Conservation (phyloP, 768 basidiomycete genomes). For the Collybia sordida region DNA sequence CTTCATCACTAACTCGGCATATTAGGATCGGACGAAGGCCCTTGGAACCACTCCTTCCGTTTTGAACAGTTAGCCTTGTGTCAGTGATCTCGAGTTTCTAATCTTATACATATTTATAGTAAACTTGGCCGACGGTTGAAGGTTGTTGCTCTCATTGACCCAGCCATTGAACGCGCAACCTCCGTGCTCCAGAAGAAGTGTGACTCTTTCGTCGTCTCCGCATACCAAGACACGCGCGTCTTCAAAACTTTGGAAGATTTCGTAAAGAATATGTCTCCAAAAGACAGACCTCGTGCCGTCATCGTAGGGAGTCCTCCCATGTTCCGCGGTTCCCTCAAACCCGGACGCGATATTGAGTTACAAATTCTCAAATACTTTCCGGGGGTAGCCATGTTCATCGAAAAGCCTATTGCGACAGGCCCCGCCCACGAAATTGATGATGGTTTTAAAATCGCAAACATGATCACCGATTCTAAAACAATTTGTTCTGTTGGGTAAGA, state of each 20-base stretch:
- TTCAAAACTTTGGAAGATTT: conserved; percentile 89
- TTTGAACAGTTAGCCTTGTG: conserved; percentile 68
- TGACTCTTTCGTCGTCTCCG: conserved; percentile 89
- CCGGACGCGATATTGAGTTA: conserved; percentile 82
- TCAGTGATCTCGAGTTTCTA: conserved; percentile 4
- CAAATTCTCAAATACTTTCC: conserved; percentile 89
- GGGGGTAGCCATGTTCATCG: conserved; percentile 84
- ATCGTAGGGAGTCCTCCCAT: conserved; percentile 92
- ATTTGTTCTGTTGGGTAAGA: conserved; percentile 87
- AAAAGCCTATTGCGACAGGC: conserved; percentile 91
- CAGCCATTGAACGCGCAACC: conserved; percentile 77
- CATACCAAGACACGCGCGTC: conserved; percentile 85
- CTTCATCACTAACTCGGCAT: not conserved
- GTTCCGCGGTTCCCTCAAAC: conserved; percentile 78
- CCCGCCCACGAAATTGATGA: conserved; percentile 65
- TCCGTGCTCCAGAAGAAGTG: conserved; percentile 86
- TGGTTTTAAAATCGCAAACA: conserved; percentile 68
- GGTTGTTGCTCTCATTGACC: conserved; percentile 93
- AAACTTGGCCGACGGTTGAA: conserved; percentile 96
- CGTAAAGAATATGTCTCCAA: conserved; percentile 62
- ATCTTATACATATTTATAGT: conserved; percentile 34
- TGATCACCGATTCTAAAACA: conserved; percentile 66
- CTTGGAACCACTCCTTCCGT: conserved; percentile 93
- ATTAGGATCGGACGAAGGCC: conserved; percentile 82
- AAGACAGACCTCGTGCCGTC: conserved; percentile 74